phyloP scores from a whole-genome alignment of 2,329 filamentous ascomycete genomes.

The Remersonia thermophila region DNA sequence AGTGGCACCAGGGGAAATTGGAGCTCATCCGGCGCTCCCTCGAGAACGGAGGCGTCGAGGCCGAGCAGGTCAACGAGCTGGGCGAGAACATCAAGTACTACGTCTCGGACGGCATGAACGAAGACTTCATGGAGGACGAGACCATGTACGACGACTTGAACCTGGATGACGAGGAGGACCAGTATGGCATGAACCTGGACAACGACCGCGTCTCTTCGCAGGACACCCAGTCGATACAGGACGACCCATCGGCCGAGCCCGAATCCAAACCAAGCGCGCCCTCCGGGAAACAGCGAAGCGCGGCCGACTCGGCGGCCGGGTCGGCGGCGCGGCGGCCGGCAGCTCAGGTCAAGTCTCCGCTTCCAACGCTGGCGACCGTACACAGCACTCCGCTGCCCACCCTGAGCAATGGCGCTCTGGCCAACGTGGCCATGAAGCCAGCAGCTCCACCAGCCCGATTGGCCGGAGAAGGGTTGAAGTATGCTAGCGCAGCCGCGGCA shows the following conservation, averaged over 20 bases:
- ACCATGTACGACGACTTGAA: constrained; percentile 90
- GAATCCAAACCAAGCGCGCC: constrained; percentile 33
- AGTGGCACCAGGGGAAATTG: constrained; percentile 89
- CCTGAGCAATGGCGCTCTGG: constrained; percentile 37
- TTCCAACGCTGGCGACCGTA: constrained; percentile 84
- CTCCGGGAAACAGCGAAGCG: constrained; percentile 39
- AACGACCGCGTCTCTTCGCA: constrained; percentile 88
- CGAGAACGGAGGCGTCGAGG: constrained; percentile 84
- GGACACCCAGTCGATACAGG: constrained; percentile 83
- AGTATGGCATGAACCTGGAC: constrained; percentile 68
- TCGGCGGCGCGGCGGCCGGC: constrained; percentile 59
- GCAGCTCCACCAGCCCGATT: constrained; percentile 74
- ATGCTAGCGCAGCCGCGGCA: constrained; percentile 88
- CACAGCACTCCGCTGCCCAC: constrained; percentile 58
- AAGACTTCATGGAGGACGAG: constrained; percentile 90
- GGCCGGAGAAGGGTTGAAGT: constrained; percentile 85
- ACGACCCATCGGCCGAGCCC: constrained; percentile 52
- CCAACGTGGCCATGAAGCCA: constrained; percentile 71
- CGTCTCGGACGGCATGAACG: constrained; percentile 75
- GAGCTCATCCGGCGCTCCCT: constrained; percentile 81
- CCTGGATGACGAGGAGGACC: constrained; percentile 81
- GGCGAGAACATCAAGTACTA: constrained; percentile 94
- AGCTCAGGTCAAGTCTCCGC: constrained; percentile 80
- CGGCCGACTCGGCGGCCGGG: constrained; percentile 43
- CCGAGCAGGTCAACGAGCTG: constrained; percentile 73